Evolutionary conservation across 805 yeast genomes (phyloP), one percentile per base, ranked within the genome.

Genomic region (Starmera dryadoides): DNA sequence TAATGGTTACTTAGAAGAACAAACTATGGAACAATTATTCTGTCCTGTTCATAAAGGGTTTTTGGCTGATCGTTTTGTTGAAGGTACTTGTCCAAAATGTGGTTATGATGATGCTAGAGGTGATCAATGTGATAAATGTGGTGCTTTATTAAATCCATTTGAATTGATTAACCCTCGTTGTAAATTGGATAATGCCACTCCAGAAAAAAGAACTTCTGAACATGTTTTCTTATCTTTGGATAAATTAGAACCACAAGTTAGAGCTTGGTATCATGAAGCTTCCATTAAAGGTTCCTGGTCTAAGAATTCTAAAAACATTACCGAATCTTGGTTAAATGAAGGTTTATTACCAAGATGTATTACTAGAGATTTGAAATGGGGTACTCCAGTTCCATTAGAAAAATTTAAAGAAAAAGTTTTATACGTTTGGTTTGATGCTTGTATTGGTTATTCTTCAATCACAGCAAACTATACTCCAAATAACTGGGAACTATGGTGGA

Each of bases 381-480:
- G 99, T 62, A 88, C 96, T 7, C 96, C 98, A 8, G 98, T 93
- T 21, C 99, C 99, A 36, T 68, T 86, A 49, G 82, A 85, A 52
- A 86, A 79, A 37, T 93, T 73, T 68, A 79, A 82, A 50, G 81
- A 87, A 40, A 93, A 93, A 65, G 98, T 93, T 11, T 69, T 93
- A 53, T 93, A 93, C 58, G 99, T 93, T 42, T 93, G 99, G 99
- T 93, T 93, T 52, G 99, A 93, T 66, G 99, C 99, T 30, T 77
- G 96, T 36, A 93, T 93, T 51, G 99, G 99, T 34, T 93, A 93
- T 61, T 79, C 89, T 42, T 87, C 97, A 37, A 93, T 93, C 56
- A 93, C 99, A 22, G 97, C 98, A 20, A 84, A 83, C 61, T 94
- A 91, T 66, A 79, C 87, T 15, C 5, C 5, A 25, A 62, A 72